These are phyloP conservation scores for Marasmius fiardii DNA, from an alignment of 1,284 basidiomycete species.

Conservation along the genomic window DNA sequence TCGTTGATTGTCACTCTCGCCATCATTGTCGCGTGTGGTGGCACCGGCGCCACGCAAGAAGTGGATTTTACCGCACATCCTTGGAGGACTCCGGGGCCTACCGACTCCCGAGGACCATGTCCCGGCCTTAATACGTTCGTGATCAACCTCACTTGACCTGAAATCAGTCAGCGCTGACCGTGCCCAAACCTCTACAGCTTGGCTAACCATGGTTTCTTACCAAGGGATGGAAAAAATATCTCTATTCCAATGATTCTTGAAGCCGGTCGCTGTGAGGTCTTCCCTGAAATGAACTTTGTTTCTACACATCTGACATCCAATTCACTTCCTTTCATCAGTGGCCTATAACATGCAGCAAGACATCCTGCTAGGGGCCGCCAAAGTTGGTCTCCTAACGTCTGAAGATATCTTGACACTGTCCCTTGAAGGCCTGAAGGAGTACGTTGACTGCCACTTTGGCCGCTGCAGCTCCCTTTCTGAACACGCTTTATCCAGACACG, in stretches of 20 bases:
- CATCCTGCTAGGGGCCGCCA: conserved; percentile 10
- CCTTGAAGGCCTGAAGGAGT: conserved; percentile 14
- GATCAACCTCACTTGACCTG: neutral
- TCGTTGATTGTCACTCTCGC: too few relatives aligned
- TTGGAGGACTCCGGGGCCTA: conserved; percentile 13
- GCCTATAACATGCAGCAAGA: conserved; percentile 1
- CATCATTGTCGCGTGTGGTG: too few relatives aligned
- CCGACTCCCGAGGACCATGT: conserved; percentile 17
- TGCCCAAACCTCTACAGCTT: conserved; percentile 6
- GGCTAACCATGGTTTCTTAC: conserved; percentile 20
- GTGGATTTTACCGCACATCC: too few relatives aligned
- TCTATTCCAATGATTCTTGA: conserved; percentile 13
- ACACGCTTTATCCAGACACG: conserved; percentile 18
- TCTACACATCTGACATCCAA: neutral
- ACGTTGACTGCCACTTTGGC: neutral
- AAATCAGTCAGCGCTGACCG: neutral
- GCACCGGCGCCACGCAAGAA: too few relatives aligned
- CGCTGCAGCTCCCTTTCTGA: neutral
- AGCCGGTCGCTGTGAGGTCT: conserved; percentile 9
- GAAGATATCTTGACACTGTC: conserved; percentile 4
- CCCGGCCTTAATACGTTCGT: conserved; percentile 20
- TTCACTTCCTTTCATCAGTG: neutral
- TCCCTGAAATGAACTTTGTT: neutral
- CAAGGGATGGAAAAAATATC: conserved; percentile 16
- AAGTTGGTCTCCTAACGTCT: conserved; percentile 14